Conservation (phyloP, 495 filamentous ascomycete species). For the Aspergillus sparsus region DNA sequence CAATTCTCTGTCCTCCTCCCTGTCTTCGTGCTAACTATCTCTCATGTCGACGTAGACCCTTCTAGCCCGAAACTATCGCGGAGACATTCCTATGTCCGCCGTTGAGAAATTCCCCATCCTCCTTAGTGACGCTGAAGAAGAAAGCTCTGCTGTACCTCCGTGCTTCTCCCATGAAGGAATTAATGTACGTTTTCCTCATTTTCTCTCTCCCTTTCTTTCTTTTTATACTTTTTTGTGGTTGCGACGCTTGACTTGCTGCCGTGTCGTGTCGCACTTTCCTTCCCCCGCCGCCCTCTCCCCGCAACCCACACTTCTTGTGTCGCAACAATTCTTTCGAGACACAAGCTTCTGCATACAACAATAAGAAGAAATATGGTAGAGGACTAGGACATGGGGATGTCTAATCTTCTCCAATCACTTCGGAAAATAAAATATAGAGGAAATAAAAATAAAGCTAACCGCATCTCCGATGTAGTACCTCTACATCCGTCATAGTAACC, state of each 20-base stretch:
- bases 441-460: not conserved
- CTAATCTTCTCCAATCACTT: too few species aligned
- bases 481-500: constrained; percentile 99
- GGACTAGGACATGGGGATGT: too few species aligned
- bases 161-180: constrained; percentile 99
- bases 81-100: constrained; percentile 98
- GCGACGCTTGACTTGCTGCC: constrained; percentile 4
- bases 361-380: too few species aligned
- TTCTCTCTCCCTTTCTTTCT: not conserved
- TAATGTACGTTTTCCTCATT: constrained; percentile 64
- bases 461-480: constrained; percentile 68
- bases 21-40: constrained; percentile 34
- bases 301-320: constrained; percentile 16
- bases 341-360: too few species aligned
- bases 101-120: constrained; percentile 98
- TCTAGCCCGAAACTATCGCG: constrained; percentile 96
- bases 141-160: constrained; percentile 94
- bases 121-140: constrained; percentile 98
- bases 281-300: constrained; percentile 15
- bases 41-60: constrained; percentile 66
- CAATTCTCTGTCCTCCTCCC: constrained; percentile 8
- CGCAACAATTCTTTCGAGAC: not conserved
- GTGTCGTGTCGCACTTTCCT: constrained; percentile 12
- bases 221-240: too few species aligned
- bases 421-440: too few species aligned